Percentiles rank a stretch among this genome's conserved stretches.
Evolutionary conservation across 2,329 filamentous ascomycete genomes (phyloP).

Genomic region (Tolypocladium album): DNA sequence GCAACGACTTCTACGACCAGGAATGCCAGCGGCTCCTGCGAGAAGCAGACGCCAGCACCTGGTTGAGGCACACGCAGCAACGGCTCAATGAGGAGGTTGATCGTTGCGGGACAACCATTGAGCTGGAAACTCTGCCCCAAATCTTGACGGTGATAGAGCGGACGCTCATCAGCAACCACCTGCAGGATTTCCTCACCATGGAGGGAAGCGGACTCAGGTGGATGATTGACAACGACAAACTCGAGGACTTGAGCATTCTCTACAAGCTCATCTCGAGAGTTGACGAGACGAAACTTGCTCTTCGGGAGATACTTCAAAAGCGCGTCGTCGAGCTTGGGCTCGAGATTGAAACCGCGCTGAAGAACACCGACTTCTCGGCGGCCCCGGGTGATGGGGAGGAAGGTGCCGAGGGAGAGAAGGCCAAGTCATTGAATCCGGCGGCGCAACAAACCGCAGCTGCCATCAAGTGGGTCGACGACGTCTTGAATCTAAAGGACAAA

Average conservation of each 20-base stretch:
- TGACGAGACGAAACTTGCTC: constrained; percentile 58
- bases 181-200: constrained; percentile 73
- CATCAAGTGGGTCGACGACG: constrained; percentile 91
- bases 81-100: constrained; percentile 73
- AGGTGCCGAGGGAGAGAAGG: constrained; percentile 29
- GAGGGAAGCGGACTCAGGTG: constrained; percentile 73
- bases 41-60: constrained; percentile 70
- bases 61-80: constrained; percentile 65
- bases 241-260: constrained; percentile 68
- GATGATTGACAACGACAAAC: constrained; percentile 86
- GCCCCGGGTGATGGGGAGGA: constrained; percentile 33
- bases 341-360: constrained; percentile 65
- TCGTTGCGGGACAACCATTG: constrained; percentile 74
- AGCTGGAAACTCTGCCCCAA: constrained; percentile 58
- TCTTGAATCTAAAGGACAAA: constrained; percentile 75
- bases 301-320: constrained; percentile 61
- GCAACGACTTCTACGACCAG: constrained; percentile 59
- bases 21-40: constrained; percentile 68
- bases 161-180: constrained; percentile 66
- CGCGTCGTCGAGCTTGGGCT: constrained; percentile 70
- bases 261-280: constrained; percentile 72
- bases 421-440: constrained; percentile 30
- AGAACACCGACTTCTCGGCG: constrained; percentile 42
- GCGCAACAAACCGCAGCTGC: constrained; percentile 80
- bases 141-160: constrained; percentile 70